These are phyloP conservation scores for Mucor ambiguus DNA, from an alignment of 371 early-diverging fungal species.

Conservation along the genomic window DNA sequence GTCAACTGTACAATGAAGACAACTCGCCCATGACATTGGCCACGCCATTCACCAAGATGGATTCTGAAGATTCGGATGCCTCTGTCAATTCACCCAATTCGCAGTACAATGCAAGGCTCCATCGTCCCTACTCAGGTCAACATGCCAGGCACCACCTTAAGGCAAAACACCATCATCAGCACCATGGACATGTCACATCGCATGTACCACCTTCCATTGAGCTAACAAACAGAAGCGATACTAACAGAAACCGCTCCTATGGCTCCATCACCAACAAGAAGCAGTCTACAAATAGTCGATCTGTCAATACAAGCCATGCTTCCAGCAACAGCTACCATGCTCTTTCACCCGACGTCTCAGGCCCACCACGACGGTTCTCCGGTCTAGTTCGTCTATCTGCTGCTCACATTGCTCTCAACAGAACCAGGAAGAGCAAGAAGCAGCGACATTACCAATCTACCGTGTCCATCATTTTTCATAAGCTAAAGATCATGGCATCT, in stretches of 20 bases:
- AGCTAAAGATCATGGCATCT: slow-evolving; percentile 4
- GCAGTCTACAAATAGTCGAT: neutral
- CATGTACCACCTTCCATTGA: neutral
- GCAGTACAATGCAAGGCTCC: neutral
- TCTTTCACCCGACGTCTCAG: neutral
- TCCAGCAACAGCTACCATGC: neutral
- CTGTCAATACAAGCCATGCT: slow-evolving; percentile 12
- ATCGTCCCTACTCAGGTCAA: neutral
- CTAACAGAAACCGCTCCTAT: neutral
- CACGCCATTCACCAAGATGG: neutral
- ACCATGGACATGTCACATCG: neutral
- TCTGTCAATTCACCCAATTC: slow-evolving; percentile 7
- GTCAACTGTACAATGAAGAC: slow-evolving; percentile 19
- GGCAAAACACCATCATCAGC: neutral
- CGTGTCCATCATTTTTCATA: neutral
- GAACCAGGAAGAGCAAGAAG: slow-evolving; percentile 10
- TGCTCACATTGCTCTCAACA: slow-evolving; percentile 12
- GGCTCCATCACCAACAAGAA: neutral
- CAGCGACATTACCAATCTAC: neutral
- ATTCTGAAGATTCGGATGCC: neutral
- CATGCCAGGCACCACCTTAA: neutral
- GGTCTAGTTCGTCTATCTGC: slow-evolving; percentile 14
- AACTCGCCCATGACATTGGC: slow-evolving; percentile 7
- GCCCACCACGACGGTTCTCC: slow-evolving; percentile 11
- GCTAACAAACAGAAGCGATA: neutral